Base-by-base conservation (phyloP, 129 eudicot genomes). In the Pseudognaphalium luteoalbum region DNA sequence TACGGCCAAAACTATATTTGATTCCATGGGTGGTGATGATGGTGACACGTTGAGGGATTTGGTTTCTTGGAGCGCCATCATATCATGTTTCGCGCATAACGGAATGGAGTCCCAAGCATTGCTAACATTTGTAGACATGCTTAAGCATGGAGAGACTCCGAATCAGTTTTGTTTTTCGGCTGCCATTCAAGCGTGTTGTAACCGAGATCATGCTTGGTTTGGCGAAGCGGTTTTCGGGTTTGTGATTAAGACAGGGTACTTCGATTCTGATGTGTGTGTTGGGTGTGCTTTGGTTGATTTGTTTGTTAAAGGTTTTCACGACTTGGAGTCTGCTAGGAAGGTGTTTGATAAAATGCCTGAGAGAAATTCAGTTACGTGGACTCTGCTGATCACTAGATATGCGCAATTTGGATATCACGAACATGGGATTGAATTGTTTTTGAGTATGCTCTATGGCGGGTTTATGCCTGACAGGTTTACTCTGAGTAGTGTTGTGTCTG, bases 201-300 rank as follows among this genome's bases (percentile, higher is more conserved):
- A 78, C 59, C 33, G 16, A 6, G 87, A 57, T 22, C 37, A 81
- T 39, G 89, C 78, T 59, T 3, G 75, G 69, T 20, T 87, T 19
- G 96, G 92, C 71, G 28, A 54, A 51, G 77, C 73, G 22, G 32
- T 91, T 15, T 86, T 85, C 35, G 92, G 88, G 74, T 82, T 85
- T 72, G 79, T 84, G 62, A 61, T 87, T 19, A 89, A 87, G 75
- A 83, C 85, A 0, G 96, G 92, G 33, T 84, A 85, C 66, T 83
- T 91, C 58, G 84, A 82, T 41, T 80, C 92, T 52, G 85, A 91
- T 84, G 84, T 91, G 20, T 83, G 87, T 73, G 92, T 91, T 58
- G 97, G 92, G 10, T 91, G 92, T 80, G 86, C 92, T 12, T 79
- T 91, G 86, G 80, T 91, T 77, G 92, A 89, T 73, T 47, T 91